These are phyloP conservation scores for Metschnikowia cerradonensis DNA, from an alignment of 805 yeast species.

Conservation along the genomic window DNA sequence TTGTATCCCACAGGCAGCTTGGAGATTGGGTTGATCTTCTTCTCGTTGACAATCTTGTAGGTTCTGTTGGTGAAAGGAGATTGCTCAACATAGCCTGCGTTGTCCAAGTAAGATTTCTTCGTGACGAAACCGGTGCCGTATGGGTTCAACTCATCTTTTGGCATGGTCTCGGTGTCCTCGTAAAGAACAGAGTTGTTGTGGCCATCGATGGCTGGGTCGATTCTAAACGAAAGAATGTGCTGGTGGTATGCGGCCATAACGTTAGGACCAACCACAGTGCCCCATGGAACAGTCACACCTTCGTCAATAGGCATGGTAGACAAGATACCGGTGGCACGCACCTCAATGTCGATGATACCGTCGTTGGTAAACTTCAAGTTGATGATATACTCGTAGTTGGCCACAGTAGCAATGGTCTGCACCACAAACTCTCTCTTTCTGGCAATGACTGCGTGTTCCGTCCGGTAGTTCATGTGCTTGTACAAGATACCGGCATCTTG, in stretches of 20 bases:
- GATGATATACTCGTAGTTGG: conserved; percentile 76
- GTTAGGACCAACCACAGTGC: conserved; percentile 74
- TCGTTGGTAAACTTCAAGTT: conserved; percentile 72
- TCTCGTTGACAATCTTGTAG: conserved; percentile 71
- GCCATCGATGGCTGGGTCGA: conserved; percentile 81
- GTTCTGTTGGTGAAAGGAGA: conserved; percentile 73
- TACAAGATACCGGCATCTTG: conserved; percentile 72
- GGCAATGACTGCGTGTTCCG: conserved; percentile 62
- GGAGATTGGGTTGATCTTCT: conserved; percentile 62
- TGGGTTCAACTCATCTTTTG: conserved; percentile 53
- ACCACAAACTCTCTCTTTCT: conserved; percentile 76
- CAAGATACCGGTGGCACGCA: conserved; percentile 82
- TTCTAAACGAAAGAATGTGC: conserved; percentile 73
- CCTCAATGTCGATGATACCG: conserved; percentile 73
- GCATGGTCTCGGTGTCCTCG: conserved; percentile 65
- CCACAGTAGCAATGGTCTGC: conserved; percentile 80
- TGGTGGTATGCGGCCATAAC: conserved; percentile 84
- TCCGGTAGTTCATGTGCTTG: conserved; percentile 80
- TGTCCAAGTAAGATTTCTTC: conserved; percentile 61
- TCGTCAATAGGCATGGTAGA: conserved; percentile 81
- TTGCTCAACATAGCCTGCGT: conserved; percentile 68
- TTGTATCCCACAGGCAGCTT: conserved; percentile 75
- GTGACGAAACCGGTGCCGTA: conserved; percentile 66
- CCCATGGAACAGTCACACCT: conserved; percentile 63
- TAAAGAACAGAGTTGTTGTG: conserved; percentile 68